Conservation (phyloP, 2,329 filamentous ascomycete genomes). For the Colletotrichum gloeosporioides region DNA sequence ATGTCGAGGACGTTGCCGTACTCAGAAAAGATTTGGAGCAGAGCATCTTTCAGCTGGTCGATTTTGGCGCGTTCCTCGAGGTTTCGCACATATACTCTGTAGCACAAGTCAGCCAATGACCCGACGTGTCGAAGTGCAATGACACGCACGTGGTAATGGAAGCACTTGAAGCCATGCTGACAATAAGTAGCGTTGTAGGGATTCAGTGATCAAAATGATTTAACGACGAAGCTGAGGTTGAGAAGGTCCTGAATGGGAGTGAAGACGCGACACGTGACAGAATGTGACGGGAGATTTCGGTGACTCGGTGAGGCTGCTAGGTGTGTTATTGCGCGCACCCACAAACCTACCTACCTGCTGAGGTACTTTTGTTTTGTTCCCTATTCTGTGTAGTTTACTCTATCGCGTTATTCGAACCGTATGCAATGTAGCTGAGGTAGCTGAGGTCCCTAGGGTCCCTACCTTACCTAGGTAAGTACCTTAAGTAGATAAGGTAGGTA, state of each 20-base stretch:
- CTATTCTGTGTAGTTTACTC: no score
- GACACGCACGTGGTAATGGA: conserved; percentile 74
- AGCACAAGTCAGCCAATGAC: conserved; percentile 37
- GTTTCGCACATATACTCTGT: conserved; percentile 76
- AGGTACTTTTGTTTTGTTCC: no score
- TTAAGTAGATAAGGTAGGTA: no score
- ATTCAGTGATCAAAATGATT: not conserved
- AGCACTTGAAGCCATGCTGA: conserved; percentile 43
- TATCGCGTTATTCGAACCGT: no score
- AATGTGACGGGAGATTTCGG: not conserved
- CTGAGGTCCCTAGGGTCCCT: no score
- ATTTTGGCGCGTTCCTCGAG: conserved; percentile 92
- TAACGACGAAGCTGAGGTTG: not conserved
- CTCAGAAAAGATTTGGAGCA: conserved; percentile 82
- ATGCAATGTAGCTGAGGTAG: no score
- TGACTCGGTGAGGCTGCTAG: not conserved
- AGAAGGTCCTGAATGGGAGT: not conserved
- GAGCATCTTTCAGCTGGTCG: conserved; percentile 73
- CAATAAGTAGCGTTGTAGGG: not conserved
- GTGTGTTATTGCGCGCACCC: not conserved
- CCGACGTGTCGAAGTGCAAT: conserved; percentile 72
- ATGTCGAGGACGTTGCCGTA: conserved; percentile 88
- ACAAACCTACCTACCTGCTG: no score
- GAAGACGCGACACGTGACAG: not conserved
- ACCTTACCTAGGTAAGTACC: no score